Evolutionary conservation across 192 early-diverging fungal genomes (phyloP), one percentile per base, ranked within the genome.

Genomic region (Backusella luteola): DNA sequence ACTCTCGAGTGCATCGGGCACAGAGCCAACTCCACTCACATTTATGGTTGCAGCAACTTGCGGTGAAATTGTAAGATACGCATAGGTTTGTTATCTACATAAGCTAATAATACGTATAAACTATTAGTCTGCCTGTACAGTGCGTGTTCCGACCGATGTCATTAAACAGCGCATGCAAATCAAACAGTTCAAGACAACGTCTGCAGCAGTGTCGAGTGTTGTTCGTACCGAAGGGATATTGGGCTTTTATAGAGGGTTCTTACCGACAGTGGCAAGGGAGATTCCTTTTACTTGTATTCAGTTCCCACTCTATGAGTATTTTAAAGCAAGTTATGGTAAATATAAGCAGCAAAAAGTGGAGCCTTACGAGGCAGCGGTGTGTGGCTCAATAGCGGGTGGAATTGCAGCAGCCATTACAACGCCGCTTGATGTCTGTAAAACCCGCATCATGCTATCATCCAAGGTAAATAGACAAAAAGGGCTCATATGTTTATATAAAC

Each of bases 231-330:
- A 96, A 69, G 96, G 96, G 0, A 34, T 95, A 6, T 72, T 88
- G 67, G 97, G 96, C 6, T 93, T 99, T 74, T 99, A 97, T 79
- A 91, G 95, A 34, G 97, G 97, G 8, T 99, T 93, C 73, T 81
- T 92, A 63, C 94, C 93, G 67, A 96, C 95, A 29, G 91, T 99
- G 1, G 94, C 95, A 75, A 88, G 97, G 46, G 97, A 99, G 87
- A 97, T 98, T 77, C 97, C 97, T 21, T 98, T 98, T 78, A 90
- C 96, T 0, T 97, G 95, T 80, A 92, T 98, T 41, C 96, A 98
- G 80, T 98, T 98, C 78, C 95, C 97, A 11, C 77, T 98, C 36
- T 98, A 96, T 79, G 97, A 98, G 85, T 91, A 87, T 59, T 84
- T 97, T 68, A 98, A 97, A 86, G 79, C 81, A 70, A 67, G 75